Conservation (phyloP, 108 stramenopile species). For the Conticribra weissflogii region DNA sequence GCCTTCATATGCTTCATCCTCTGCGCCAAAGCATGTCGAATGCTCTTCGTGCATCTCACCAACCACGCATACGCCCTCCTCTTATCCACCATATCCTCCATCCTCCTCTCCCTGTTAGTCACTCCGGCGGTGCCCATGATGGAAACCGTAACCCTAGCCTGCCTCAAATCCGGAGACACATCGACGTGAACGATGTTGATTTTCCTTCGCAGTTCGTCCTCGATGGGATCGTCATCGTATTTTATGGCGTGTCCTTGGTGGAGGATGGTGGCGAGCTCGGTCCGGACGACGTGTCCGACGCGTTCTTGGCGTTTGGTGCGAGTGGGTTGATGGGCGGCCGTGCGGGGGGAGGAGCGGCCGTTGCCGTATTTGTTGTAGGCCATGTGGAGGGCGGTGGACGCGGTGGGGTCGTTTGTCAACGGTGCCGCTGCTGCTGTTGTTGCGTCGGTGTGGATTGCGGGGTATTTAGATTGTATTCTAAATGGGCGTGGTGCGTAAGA, state of each 20-base stretch:
- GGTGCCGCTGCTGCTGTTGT: slow-evolving; percentile 8
- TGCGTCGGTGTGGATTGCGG: slow-evolving; percentile 11
- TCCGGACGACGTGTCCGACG: slow-evolving; percentile 81
- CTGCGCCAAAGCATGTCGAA: slow-evolving; percentile 80
- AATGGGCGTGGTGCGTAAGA: not conserved
- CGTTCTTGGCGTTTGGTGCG: slow-evolving; percentile 86
- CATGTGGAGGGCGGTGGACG: slow-evolving; percentile 24
- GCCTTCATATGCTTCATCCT: slow-evolving; percentile 86
- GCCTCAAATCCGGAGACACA: slow-evolving; percentile 84
- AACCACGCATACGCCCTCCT: slow-evolving; percentile 86
- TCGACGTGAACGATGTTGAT: slow-evolving; percentile 84
- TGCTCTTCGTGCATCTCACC: slow-evolving; percentile 70
- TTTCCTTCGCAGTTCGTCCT: slow-evolving; percentile 66
- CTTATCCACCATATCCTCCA: slow-evolving; percentile 59
- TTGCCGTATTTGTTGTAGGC: slow-evolving; percentile 35
- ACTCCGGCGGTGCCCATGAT: slow-evolving; percentile 58
- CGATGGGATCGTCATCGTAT: slow-evolving; percentile 57
- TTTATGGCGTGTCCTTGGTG: slow-evolving; percentile 58
- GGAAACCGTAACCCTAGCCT: slow-evolving; percentile 84
- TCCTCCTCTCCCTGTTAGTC: slow-evolving; percentile 18
- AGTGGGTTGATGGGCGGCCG: slow-evolving; percentile 26
- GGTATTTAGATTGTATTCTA: slow-evolving; percentile 12
- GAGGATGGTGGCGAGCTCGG: slow-evolving; percentile 70
- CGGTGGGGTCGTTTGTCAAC: slow-evolving; percentile 34
- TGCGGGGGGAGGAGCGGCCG: slow-evolving; percentile 46